phyloP scores from a whole-genome alignment of 768 basidiomycete species.

The Cystobasidium onofrii region DNA sequence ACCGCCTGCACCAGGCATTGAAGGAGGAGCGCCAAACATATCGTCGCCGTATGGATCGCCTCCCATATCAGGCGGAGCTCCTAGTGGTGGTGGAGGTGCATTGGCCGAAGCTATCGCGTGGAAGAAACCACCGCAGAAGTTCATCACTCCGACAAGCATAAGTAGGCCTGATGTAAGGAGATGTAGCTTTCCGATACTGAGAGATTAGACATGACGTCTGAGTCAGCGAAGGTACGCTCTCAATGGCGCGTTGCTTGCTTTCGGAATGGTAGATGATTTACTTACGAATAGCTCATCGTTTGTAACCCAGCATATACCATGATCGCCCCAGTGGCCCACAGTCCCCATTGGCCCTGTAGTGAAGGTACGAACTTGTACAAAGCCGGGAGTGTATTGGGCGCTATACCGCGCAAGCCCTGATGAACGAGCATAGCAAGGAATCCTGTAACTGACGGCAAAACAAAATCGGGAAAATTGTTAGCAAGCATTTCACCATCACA shows the following conservation, averaged over 20 bases:
- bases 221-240: too few species aligned
- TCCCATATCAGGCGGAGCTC: neutral
- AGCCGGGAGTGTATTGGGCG: neutral
- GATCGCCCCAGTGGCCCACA: neutral
- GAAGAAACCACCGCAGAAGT: constrained; percentile 4
- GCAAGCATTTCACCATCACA: too few species aligned
- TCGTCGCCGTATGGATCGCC: neutral
- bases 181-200: constrained; percentile 20
- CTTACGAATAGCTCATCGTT: constrained; percentile 15
- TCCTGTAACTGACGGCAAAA: neutral
- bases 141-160: neutral
- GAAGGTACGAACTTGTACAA: constrained; percentile 19
- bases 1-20: neutral
- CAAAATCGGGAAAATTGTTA: neutral
- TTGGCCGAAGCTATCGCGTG: neutral
- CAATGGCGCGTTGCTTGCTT: neutral
- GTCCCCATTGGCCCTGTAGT: neutral
- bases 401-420: neutral
- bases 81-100: neutral
- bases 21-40: neutral
- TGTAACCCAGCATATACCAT: constrained; percentile 18
- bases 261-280: neutral
- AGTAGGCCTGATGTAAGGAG: neutral
- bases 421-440: constrained; percentile 16
- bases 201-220: too few species aligned